phyloP scores from a whole-genome alignment of 2,329 filamentous ascomycete genomes.

The Fusarium dlaminii region DNA sequence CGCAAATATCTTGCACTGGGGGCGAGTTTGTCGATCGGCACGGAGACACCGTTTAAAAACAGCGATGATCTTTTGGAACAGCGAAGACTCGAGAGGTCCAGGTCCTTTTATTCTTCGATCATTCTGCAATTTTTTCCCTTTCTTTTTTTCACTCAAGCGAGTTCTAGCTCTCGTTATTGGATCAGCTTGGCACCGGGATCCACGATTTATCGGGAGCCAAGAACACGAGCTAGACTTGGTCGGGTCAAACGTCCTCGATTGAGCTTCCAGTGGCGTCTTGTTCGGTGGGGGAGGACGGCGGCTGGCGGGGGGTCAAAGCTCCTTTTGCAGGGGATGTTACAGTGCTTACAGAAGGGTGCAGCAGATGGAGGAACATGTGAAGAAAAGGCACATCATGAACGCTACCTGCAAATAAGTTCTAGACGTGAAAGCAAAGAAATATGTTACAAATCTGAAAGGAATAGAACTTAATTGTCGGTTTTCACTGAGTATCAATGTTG shows the following conservation, averaged over 20 bases:
- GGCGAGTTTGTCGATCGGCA: slow-evolving; percentile 23
- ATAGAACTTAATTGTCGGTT: not conserved
- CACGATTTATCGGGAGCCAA: slow-evolving; percentile 37
- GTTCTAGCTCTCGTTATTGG: slow-evolving; percentile 17
- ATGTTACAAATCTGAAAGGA: accelerated
- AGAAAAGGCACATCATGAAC: not conserved
- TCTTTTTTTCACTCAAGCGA: slow-evolving; percentile 10
- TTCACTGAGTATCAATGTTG: not conserved
- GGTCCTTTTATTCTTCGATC: slow-evolving; percentile 27
- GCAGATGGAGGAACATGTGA: not conserved
- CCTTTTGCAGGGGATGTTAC: slow-evolving; percentile 10
- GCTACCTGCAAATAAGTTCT: accelerated
- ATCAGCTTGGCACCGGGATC: not conserved
- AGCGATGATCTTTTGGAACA: slow-evolving; percentile 18
- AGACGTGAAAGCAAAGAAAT: accelerated
- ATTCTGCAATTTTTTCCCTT: slow-evolving; percentile 35
- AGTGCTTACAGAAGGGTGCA: slow-evolving; percentile 29
- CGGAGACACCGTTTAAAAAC: slow-evolving; percentile 24
- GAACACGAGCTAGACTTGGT: slow-evolving; percentile 15
- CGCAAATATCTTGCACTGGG: slow-evolving; percentile 3
- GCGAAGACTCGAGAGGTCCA: slow-evolving; percentile 1
- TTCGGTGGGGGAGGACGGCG: slow-evolving; percentile 21
- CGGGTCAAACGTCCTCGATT: slow-evolving; percentile 27
- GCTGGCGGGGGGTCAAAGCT: slow-evolving; percentile 29
- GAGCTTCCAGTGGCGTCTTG: slow-evolving; percentile 21